Base-by-base conservation (phyloP, 2,329 filamentous ascomycete species). In the Leptosphaerulina australis region DNA sequence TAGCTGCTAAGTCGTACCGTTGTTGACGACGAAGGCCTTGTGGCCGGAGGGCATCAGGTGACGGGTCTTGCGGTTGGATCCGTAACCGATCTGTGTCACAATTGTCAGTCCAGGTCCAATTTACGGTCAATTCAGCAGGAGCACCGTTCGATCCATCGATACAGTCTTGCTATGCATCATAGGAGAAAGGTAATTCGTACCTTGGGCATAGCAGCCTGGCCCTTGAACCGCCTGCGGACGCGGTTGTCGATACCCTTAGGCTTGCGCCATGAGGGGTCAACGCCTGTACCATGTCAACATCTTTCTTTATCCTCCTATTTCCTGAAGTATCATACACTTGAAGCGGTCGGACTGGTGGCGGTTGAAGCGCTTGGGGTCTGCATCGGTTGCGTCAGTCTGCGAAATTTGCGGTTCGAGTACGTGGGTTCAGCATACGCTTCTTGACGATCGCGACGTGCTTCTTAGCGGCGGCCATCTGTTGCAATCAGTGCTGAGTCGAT, bases 161-260 rank as follows among this genome's bases (percentile, higher is more conserved):
- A 21, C 5, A 8, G 26, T 43, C 28, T 21, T 22, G 24, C 39
- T 43, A 43, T 28, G 37, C 9, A 28, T 33, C 34, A 40, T 46
- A 36, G 38, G 40, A 50, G 46, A 31, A 21, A 49, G 53, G 51
- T 14, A 37, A 12, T 61, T 61, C 90, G 77, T 92, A 97, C 93
- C 84, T 91, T 96, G 81, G 94, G 94, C 93, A 99, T 97, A 75
- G 87, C 86, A 80, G 88, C 88, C 82, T 90, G 90, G 75, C 94
- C 91, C 82, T 90, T 91, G 86, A 99, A 99, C 69, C 94, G 90
- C 85, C 94, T 87, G 78, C 94, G 90, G 77, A 99, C 93, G 74
- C 90, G 84, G 84, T 92, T 96, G 83, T 99, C 94, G 81, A 99
- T 99, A 91, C 94, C 94, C 90, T 99, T 99, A 70, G 94, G 94